Evolutionary conservation across 1,139 yeast species (phyloP).

Genomic region (Lodderomyces theae): DNA sequence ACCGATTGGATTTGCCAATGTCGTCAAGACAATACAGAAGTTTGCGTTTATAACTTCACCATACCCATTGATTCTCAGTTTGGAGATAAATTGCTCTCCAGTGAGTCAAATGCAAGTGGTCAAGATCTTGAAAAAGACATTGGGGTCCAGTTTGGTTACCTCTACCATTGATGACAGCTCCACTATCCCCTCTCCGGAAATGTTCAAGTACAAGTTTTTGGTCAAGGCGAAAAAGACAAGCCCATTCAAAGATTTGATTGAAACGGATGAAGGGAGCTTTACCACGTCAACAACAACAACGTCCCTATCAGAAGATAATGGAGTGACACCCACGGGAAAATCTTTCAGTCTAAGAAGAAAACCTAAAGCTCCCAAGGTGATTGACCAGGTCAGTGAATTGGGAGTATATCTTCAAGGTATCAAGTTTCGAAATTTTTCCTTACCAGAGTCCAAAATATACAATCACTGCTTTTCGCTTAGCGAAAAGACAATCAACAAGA

Average conservation of each 20-base stretch:
- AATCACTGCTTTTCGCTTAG: conserved; percentile 86
- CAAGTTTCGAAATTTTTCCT: conserved; percentile 76
- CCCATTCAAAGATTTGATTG: conserved; percentile 19
- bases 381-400: conserved; percentile 54
- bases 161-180: conserved; percentile 31
- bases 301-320: conserved; percentile 50
- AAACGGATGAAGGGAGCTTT: conserved; percentile 24
- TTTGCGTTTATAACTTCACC: conserved; percentile 86
- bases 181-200: conserved; percentile 68
- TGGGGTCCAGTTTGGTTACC: conserved; percentile 59
- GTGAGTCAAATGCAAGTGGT: conserved; percentile 63
- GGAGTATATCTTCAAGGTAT: conserved; percentile 71
- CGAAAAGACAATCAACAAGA: conserved; percentile 63
- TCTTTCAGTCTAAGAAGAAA: conserved; percentile 25
- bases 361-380: conserved; percentile 24
- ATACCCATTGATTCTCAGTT: conserved; percentile 80
- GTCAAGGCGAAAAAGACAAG: conserved; percentile 71
- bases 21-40: conserved; percentile 67
- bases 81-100: conserved; percentile 75
- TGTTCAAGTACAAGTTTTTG: conserved; percentile 64
- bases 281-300: conserved; percentile 28
- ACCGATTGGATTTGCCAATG: conserved; percentile 66
- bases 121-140: conserved; percentile 46
- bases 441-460: conserved; percentile 78
- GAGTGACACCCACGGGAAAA: background rate